Conservation (phyloP, 768 basidiomycete genomes). For the Psilocybe tampanensis region DNA sequence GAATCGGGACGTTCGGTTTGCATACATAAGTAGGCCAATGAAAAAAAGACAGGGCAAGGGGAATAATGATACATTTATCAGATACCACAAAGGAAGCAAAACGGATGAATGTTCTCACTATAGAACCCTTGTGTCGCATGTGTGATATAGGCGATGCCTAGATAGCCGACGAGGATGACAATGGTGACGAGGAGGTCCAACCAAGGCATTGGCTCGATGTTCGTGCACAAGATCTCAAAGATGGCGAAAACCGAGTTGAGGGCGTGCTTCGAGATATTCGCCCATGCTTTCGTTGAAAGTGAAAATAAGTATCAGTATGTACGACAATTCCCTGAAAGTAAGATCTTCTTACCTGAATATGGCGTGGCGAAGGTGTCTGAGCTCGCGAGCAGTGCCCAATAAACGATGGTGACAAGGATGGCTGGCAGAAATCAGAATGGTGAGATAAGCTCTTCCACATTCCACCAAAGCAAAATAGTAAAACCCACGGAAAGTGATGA, state of each 20-base stretch:
- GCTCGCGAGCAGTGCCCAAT: constrained; percentile 57
- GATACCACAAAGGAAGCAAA: background rate
- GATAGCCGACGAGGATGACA: constrained; percentile 54
- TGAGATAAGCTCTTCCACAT: constrained; percentile 34
- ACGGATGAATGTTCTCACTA: constrained; percentile 39
- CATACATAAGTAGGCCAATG: background rate
- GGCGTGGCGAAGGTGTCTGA: constrained; percentile 42
- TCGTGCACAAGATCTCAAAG: constrained; percentile 58
- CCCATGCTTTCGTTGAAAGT: constrained; percentile 48
- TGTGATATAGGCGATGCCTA: constrained; percentile 70
- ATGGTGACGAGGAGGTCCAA: constrained; percentile 45
- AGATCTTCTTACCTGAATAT: constrained; percentile 32
- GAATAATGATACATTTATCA: background rate
- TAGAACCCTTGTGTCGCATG: constrained; percentile 61
- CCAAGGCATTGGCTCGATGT: constrained; percentile 54
- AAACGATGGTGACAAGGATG: constrained; percentile 65
- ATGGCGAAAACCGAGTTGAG: constrained; percentile 59
- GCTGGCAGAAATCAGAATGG: constrained; percentile 36
- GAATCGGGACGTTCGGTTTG: too few relatives aligned
- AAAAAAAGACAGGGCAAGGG: too few relatives aligned
- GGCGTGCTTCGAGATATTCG: constrained; percentile 57
- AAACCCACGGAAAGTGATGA: constrained; percentile 49
- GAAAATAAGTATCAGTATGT: background rate
- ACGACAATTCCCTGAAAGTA: too few relatives aligned
- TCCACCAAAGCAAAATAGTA: background rate